Percentiles rank a stretch among this genome's conserved stretches.
Evolutionary conservation across 768 basidiomycete genomes (phyloP).

Genomic region (Chalciporus chontae): DNA sequence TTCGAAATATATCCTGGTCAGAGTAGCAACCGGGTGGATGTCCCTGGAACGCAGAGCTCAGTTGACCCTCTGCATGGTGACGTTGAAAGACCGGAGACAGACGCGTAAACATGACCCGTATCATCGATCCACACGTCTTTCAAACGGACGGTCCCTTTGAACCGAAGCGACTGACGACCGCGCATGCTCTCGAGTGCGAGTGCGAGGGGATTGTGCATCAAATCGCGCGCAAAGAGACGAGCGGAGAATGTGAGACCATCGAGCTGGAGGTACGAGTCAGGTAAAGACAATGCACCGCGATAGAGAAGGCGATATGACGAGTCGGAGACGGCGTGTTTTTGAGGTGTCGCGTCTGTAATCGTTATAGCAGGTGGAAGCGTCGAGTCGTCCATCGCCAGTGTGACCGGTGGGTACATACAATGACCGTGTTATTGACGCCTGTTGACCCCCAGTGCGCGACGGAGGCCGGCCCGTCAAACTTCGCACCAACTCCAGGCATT

Average conservation of each 20-base stretch:
- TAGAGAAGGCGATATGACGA: conserved; percentile 55
- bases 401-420: too few species aligned
- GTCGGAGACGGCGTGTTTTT: conserved; percentile 7
- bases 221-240: conserved; percentile 28
- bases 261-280: conserved; percentile 67
- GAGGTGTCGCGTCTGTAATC: conserved; percentile 22
- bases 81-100: conserved; percentile 35
- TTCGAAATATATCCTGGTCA: conserved; percentile 68
- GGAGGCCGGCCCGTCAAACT: too few species aligned
- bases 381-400: background rate
- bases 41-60: conserved; percentile 41
- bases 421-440: too few species aligned
- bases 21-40: conserved; percentile 59
- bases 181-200: conserved; percentile 80
- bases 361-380: conserved; percentile 1
- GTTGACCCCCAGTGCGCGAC: too few species aligned
- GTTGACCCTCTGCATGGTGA: background rate
- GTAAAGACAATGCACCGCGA: conserved; percentile 69
- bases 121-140: conserved; percentile 59
- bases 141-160: conserved; percentile 52
- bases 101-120: conserved; percentile 46
- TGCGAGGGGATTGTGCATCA: conserved; percentile 68
- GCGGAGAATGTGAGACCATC: conserved; percentile 73
- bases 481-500: too few species aligned
- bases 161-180: conserved; percentile 58